Percentiles rank a stretch among this genome's conserved stretches.
These are phyloP conservation scores for Boechera retrofracta DNA, from an alignment of 345 rosid species.

Conservation along the genomic window DNA sequence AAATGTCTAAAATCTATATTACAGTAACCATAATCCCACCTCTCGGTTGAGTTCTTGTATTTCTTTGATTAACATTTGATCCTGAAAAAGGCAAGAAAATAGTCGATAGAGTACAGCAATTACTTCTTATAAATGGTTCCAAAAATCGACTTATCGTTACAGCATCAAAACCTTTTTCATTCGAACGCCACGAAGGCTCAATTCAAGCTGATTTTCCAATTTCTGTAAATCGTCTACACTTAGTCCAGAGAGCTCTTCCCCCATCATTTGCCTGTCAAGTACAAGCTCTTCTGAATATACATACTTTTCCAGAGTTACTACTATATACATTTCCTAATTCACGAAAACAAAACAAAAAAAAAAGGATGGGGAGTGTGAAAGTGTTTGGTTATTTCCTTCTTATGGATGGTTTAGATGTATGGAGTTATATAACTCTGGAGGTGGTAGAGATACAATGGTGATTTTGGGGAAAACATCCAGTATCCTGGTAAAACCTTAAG, in stretches of 20 bases:
- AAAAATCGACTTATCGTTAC: not conserved
- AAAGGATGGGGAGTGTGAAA: slow-evolving; percentile 2
- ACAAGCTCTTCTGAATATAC: slow-evolving; percentile 29
- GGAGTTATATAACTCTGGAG: not conserved
- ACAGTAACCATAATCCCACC: slow-evolving; percentile 44
- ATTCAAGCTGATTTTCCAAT: slow-evolving; percentile 72
- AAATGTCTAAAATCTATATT: not conserved
- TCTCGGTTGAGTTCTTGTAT: slow-evolving; percentile 65
- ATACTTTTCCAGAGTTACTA: slow-evolving; percentile 8
- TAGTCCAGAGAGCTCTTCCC: slow-evolving; percentile 80
- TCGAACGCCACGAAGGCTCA: slow-evolving; percentile 68
- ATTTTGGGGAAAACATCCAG: slow-evolving; percentile 28
- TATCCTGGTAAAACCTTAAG: slow-evolving; percentile 28
- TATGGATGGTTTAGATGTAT: slow-evolving; percentile 24
- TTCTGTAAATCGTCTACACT: slow-evolving; percentile 61
- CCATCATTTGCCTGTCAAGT: slow-evolving; percentile 71
- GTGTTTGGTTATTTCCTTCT: slow-evolving; percentile 20
- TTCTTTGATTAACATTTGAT: slow-evolving; percentile 59
- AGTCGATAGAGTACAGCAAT: not conserved
- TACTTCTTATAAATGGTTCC: not conserved
- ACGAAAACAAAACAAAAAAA: not conserved
- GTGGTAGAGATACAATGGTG: slow-evolving; percentile 19
- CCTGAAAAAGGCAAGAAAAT: slow-evolving; percentile 50
- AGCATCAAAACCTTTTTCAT: slow-evolving; percentile 58
- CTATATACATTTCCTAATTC: slow-evolving; percentile 13